A percentile compares a stretch with the other conserved stretches of the same genome.
Conservation (phyloP, 345 rosid genomes). For the Camelina sativa region DNA sequence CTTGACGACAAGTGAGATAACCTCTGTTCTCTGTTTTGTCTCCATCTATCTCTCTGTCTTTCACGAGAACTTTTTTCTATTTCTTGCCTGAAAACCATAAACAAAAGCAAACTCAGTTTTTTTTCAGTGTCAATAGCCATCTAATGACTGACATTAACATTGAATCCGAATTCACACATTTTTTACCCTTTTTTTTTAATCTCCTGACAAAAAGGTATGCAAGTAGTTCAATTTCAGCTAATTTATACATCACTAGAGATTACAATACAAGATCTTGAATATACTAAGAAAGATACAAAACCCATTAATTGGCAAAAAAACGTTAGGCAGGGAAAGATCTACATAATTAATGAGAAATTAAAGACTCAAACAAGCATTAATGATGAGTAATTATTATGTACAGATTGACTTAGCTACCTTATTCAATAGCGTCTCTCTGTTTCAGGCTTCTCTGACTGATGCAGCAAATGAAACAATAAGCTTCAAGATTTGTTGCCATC, state of each 20-base stretch:
- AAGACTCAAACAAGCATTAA: background rate
- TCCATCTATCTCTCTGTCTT: conserved; percentile 41
- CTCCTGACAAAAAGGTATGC: conserved; percentile 15
- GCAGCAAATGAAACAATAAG: conserved; percentile 17
- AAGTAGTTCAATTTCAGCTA: conserved; percentile 22
- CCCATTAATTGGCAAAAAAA: conserved; percentile 16
- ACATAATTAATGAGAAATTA: conserved; percentile 9
- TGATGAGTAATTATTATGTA: background rate
- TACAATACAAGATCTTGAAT: conserved; percentile 10
- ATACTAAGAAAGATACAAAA: conserved; percentile 31
- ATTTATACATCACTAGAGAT: conserved; percentile 15
- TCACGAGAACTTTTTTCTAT: conserved; percentile 24
- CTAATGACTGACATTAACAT: conserved; percentile 38
- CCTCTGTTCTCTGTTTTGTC: conserved; percentile 40
- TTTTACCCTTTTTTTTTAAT: conserved; percentile 17
- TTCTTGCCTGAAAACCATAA: conserved; percentile 32
- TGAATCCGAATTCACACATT: conserved; percentile 20
- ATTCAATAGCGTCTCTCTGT: conserved; percentile 13
- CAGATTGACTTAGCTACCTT: conserved; percentile 14
- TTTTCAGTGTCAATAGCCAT: conserved; percentile 34
- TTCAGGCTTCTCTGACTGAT: conserved; percentile 19
- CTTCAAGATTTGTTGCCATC: conserved; percentile 24
- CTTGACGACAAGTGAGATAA: conserved; percentile 26
- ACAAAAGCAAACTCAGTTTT: conserved; percentile 36
- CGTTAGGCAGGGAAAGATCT: conserved; percentile 3